Conservation (phyloP, 1,139 yeast genomes). For the Kodamaea suecica region DNA sequence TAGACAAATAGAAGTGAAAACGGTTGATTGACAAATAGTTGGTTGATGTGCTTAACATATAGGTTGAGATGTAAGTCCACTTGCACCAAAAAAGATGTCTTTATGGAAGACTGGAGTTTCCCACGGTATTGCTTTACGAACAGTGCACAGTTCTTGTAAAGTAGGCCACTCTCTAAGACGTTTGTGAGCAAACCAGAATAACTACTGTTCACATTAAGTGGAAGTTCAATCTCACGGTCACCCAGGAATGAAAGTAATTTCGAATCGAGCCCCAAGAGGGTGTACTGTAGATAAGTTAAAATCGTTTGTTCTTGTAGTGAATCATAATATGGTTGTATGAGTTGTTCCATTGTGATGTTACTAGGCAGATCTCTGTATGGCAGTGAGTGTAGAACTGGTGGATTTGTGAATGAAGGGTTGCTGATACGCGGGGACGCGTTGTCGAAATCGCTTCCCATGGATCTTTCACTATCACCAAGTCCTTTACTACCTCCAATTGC, state of each 20-base stretch:
- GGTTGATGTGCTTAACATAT: slow-evolving; percentile 57
- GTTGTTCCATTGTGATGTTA: slow-evolving; percentile 11
- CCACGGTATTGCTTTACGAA: slow-evolving; percentile 30
- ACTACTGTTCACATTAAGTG: slow-evolving; percentile 54
- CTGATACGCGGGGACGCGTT: neutral
- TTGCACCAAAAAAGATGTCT: slow-evolving; percentile 61
- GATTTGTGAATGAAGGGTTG: neutral
- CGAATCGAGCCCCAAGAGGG: slow-evolving; percentile 73
- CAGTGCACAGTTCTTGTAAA: slow-evolving; percentile 48
- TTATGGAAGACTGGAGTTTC: slow-evolving; percentile 47
- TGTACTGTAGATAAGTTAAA: slow-evolving; percentile 58
- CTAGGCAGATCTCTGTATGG: slow-evolving; percentile 6
- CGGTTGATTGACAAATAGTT: slow-evolving; percentile 38
- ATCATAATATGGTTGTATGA: slow-evolving; percentile 33
- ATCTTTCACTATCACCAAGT: no score
- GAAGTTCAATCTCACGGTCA: slow-evolving; percentile 38
- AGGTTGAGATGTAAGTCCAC: slow-evolving; percentile 50
- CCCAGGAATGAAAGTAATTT: slow-evolving; percentile 49
- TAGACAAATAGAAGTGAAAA: slow-evolving; percentile 39
- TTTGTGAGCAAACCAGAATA: slow-evolving; percentile 54
- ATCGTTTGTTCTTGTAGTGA: slow-evolving; percentile 48
- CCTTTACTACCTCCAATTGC: no score
- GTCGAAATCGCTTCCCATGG: neutral
- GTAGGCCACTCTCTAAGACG: slow-evolving; percentile 70
- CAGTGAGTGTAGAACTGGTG: slow-evolving; percentile 7